phyloP scores from a whole-genome alignment of 306 rosid genomes.

The Echinosophora koreensis region DNA sequence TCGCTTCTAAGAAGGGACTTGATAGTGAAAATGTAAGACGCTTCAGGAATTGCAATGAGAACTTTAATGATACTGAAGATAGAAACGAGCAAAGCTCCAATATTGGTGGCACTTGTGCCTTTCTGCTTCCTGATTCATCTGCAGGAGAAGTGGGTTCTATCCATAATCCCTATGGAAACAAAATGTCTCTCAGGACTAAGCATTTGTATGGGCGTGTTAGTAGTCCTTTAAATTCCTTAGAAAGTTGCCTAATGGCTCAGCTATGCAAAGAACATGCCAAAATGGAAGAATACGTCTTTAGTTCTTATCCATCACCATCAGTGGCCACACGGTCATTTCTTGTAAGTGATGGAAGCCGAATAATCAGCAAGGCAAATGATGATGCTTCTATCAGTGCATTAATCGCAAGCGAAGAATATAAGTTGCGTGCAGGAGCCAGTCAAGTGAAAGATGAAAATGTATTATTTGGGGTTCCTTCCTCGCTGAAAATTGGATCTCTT shows the following conservation, averaged over 20 bases:
- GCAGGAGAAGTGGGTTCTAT: constrained; percentile 51
- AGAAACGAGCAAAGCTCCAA: constrained; percentile 46
- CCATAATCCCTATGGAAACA: constrained; percentile 49
- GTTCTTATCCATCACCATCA: constrained; percentile 53
- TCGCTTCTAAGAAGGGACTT: no score
- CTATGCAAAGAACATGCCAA: constrained; percentile 61
- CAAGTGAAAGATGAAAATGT: constrained; percentile 50
- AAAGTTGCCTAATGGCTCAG: constrained; percentile 86
- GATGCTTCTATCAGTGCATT: constrained; percentile 44
- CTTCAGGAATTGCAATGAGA: not conserved
- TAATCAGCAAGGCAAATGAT: constrained; percentile 48
- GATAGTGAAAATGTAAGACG: no score
- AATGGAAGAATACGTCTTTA: constrained; percentile 55
- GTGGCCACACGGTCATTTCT: constrained; percentile 54
- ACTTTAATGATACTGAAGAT: constrained; percentile 41
- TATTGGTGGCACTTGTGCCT: constrained; percentile 43
- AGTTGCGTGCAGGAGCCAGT: constrained; percentile 42
- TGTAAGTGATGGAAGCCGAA: constrained; percentile 61
- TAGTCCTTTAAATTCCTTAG: constrained; percentile 68
- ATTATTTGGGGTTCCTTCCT: constrained; percentile 52
- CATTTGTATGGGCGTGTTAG: constrained; percentile 41
- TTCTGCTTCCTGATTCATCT: constrained; percentile 34
- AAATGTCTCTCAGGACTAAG: constrained; percentile 53
- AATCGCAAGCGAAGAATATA: constrained; percentile 43
- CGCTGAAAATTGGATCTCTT: constrained; percentile 47